Base-by-base conservation (phyloP, 2,329 filamentous ascomycete species). In the Drechslerella stenobrocha region DNA sequence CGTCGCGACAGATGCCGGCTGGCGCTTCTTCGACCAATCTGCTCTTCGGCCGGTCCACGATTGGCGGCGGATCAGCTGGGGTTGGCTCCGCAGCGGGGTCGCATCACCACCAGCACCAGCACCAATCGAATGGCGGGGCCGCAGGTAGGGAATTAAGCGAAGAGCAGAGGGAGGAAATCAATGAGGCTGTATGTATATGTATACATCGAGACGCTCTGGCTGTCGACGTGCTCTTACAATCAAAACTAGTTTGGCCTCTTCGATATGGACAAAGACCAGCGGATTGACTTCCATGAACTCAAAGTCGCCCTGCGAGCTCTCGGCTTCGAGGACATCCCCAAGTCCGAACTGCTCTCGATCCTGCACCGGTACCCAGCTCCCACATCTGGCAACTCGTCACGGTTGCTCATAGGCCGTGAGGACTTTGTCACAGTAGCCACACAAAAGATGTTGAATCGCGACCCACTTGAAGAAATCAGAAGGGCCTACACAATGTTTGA, bases 221-320 rank as follows among this genome's bases (percentile, higher is more conserved):
- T 6, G 6, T 32, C 30, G 6, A 32, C 6, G 30, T 20, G 13
- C 22, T 18, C 4, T 28, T 37, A 15, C 42, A 22, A 18, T 23
- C 22, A 30, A 57, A n/a, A 52, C 40, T 71, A 95, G 88, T 97
- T 97, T 78, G 86, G 87, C 70, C 85, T 97, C 71, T 97, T 98
- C 81, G 93, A 97, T 77, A 87, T 96, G 74, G 92, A 97, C 81
- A 92, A 95, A 76, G 91, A 97, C 79, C 84, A 86, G 46, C 86
- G 88, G 77, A 89, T 98, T 75, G 92, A 97, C 80, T 97, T 96
- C 80, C 93, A 97, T 79, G 93, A 98, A 79, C 89, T 97, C 76
- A 92, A 93, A 77, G 72, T 73, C 18, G 20, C 52, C 26, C 48
- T 58, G 3, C 55, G 61, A 30, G 61, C 61, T 18, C 26, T 66